Percentiles rank a stretch among this genome's conserved stretches.
These are phyloP conservation scores for Symbiodinium pilosum DNA, from an alignment of 73 alveolate genomes.

Conservation along the genomic window DNA sequence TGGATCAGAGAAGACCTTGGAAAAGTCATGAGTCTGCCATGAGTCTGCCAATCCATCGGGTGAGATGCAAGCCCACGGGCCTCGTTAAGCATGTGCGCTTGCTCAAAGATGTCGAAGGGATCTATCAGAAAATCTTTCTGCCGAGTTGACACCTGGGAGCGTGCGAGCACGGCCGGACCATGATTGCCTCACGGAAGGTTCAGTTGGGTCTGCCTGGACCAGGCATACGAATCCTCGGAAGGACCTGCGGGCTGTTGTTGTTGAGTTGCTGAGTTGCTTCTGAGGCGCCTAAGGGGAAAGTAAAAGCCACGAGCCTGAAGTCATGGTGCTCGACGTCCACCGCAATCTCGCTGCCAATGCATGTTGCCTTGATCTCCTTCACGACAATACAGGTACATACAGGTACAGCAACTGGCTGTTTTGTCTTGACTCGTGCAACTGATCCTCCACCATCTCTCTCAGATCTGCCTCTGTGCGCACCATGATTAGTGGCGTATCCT, in stretches of 20 bases:
- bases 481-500: constrained; percentile 96
- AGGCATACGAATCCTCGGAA: constrained; percentile 98
- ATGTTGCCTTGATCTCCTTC: constrained; percentile 95
- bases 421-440: too few relatives aligned
- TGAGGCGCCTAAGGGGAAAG: background rate
- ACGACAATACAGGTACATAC: background rate
- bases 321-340: constrained; percentile 98
- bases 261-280: background rate
- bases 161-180: background rate
- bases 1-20: constrained; percentile 70
- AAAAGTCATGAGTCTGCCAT: background rate
- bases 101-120: constrained; percentile 90
- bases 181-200: background rate
- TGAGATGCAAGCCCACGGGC: constrained; percentile 44
- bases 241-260: constrained; percentile 95
- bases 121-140: constrained; percentile 61
- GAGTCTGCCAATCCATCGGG: background rate
- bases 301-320: constrained; percentile 2
- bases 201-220: constrained; percentile 93
- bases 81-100: constrained; percentile 95
- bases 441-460: constrained; percentile 95
- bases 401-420: too few relatives aligned
- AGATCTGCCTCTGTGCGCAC: constrained; percentile 97
- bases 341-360: constrained; percentile 97
- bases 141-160: constrained; percentile 96